Conservation (phyloP, 176 grass and related monocot species). For the Cymbopogon citratus region DNA sequence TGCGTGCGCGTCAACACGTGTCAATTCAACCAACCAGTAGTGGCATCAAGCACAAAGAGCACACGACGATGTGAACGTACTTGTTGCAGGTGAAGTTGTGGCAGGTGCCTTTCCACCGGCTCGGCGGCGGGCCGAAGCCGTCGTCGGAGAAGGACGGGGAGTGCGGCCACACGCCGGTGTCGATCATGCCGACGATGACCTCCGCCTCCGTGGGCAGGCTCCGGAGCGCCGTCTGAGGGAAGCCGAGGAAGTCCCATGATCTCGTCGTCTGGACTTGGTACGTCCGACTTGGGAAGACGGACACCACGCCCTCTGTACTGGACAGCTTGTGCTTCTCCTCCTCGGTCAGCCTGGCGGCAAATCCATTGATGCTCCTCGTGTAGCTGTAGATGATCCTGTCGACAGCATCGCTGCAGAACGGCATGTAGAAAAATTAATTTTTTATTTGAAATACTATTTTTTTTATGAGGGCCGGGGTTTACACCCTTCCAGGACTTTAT, state of each 20-base stretch:
- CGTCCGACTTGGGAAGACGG: not conserved
- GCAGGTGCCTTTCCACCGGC: conserved; percentile 28
- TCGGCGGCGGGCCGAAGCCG: conserved; percentile 19
- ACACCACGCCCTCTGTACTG: not conserved
- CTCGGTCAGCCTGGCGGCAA: conserved; percentile 19
- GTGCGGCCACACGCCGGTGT: conserved; percentile 38
- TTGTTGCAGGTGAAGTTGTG: conserved; percentile 6
- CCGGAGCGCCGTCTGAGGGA: not conserved
- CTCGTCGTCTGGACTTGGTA: conserved; percentile 20
- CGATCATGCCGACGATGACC: conserved; percentile 40
- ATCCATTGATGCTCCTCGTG: conserved; percentile 21
- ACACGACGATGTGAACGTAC: not conserved
- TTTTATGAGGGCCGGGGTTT: too few relatives aligned
- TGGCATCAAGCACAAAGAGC: not conserved
- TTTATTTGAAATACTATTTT: too few relatives aligned
- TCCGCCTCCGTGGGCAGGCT: conserved; percentile 15
- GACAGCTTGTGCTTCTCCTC: not conserved
- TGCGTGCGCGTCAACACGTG: too few relatives aligned
- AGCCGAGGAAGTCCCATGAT: conserved; percentile 41
- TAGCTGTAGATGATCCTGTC: conserved; percentile 37
- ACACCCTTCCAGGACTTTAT: too few relatives aligned
- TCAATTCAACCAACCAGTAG: not conserved
- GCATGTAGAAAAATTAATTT: too few relatives aligned
- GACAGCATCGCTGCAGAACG: not conserved
- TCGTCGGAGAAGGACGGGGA: conserved; percentile 33